Evolutionary conservation across 1,284 basidiomycete genomes (phyloP), one percentile per base, ranked within the genome.

Genomic region (Agroathelia rolfsii): DNA sequence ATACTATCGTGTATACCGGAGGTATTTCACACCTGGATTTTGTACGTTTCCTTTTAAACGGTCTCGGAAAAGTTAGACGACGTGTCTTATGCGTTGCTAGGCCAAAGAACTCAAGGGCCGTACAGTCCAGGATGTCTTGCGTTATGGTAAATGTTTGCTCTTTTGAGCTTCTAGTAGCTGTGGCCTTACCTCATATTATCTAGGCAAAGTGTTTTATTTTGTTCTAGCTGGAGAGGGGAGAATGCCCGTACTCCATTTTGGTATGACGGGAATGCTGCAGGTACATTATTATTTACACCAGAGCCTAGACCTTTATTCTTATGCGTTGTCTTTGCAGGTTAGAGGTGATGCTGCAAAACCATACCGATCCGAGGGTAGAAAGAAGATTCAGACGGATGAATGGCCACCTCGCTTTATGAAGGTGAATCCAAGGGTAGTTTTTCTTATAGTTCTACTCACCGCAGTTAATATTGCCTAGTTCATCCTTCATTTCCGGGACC

Each of bases 391-490:
- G n/a, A n/a, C n/a, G 3, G 57, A 62, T 4, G 58, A 61, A 8
- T 90, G 87, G 87, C 86, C 87, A n/a, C 83, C 85, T 6, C 64
- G 67, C 14, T 83, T 76, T 51, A 66, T 72, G 57, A 87, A 83
- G 62, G 81, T 78, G 24, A 37, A 16, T 49, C 32, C 23, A 34
- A 28, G 9, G 24, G 23, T 16, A 34, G 23, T 31, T 13, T 8
- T 8, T 30, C 20, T 28, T 18, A 31, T 18, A 18, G 18, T 24
- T 12, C n/a, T 36, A 9, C 6, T 15, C 9, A 32, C 21, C 22
- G 21, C 35, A 18, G 28, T 28, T 25, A 27, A 18, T 18, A 35
- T 24, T 23, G 13, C 14, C 7, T 41, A 86, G 82, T 81, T 80
- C 45, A 66, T 79, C 31, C 45, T 81, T 3, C 72, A 79, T 45